Conservation (phyloP, 1,139 yeast species). For the Debaryomyces fabryi region DNA sequence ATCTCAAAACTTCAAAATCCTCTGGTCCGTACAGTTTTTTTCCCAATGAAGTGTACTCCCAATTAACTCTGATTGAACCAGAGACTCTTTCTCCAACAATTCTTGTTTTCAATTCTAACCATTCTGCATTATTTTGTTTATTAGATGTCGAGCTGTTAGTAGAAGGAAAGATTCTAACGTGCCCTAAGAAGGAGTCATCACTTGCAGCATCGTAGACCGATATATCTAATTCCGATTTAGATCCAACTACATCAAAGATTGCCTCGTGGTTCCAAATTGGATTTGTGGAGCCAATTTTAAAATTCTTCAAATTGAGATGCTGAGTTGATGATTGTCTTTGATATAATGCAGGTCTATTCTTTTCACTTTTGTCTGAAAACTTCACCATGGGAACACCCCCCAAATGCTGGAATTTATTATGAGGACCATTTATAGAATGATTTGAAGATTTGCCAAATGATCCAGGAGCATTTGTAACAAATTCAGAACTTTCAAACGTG, state of each 20-base stretch:
- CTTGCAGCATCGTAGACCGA: slow-evolving; percentile 83
- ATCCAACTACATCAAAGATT: slow-evolving; percentile 85
- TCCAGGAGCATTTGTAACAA: slow-evolving; percentile 80
- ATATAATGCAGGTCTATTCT: slow-evolving; percentile 49
- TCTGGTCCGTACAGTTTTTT: slow-evolving; percentile 87
- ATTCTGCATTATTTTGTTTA: slow-evolving; percentile 49
- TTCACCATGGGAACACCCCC: slow-evolving; percentile 20
- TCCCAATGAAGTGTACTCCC: slow-evolving; percentile 69
- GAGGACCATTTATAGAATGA: slow-evolving; percentile 23
- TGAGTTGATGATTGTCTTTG: slow-evolving; percentile 70
- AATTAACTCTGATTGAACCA: slow-evolving; percentile 74
- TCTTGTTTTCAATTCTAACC: slow-evolving; percentile 77
- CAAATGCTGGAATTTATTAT: slow-evolving; percentile 12
- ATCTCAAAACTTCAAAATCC: slow-evolving; percentile 86
- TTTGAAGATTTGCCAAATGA: slow-evolving; percentile 51
- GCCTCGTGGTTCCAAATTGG: slow-evolving; percentile 93
- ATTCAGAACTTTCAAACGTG: slow-evolving; percentile 90
- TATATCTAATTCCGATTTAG: slow-evolving; percentile 79
- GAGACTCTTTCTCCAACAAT: slow-evolving; percentile 74
- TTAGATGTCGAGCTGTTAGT: slow-evolving; percentile 34
- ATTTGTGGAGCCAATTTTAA: slow-evolving; percentile 48
- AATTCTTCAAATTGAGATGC: slow-evolving; percentile 44
- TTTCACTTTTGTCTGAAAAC: slow-evolving; percentile 5
- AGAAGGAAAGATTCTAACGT: slow-evolving; percentile 71
- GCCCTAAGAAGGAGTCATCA: slow-evolving; percentile 86